These are phyloP conservation scores for Exsudoporus frostii DNA, from an alignment of 768 basidiomycete genomes.

Conservation along the genomic window DNA sequence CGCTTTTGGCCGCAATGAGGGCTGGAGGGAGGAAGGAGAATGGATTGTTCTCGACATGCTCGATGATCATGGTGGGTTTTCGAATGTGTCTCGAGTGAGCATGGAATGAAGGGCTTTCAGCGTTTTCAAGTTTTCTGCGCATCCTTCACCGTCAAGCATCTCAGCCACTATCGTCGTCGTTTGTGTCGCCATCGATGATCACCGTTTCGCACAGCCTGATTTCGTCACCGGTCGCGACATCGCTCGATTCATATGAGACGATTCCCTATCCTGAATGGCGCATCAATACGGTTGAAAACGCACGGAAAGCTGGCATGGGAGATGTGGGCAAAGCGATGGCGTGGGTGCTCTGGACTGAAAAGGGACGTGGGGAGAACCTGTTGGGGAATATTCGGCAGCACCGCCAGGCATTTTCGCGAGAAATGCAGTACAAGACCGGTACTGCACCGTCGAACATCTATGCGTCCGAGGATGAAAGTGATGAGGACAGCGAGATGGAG, in stretches of 20 bases:
- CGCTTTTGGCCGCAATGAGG: conserved; percentile 3
- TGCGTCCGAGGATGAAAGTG: conserved; percentile 36
- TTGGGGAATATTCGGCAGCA: conserved; percentile 21
- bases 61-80: conserved; percentile 39
- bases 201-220: conserved; percentile 44
- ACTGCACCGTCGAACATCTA: background rate
- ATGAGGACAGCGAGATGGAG: conserved; percentile 52
- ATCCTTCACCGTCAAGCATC: conserved; percentile 47
- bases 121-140: conserved; percentile 48
- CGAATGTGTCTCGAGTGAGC: background rate
- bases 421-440: conserved; percentile 22
- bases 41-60: conserved; percentile 55
- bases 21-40: conserved; percentile 32
- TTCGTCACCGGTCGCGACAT: background rate
- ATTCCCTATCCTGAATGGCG: conserved; percentile 72
- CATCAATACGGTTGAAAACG: conserved; percentile 43
- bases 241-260: conserved; percentile 32
- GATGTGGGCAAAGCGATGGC: conserved; percentile 55
- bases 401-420: conserved; percentile 22
- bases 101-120: conserved; percentile 26
- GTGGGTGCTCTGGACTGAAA: conserved; percentile 38
- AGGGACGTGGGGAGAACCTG: conserved; percentile 14
- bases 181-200: conserved; percentile 49
- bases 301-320: conserved; percentile 56
- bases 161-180: conserved; percentile 38